Conservation (phyloP, 2,329 filamentous ascomycete species). For the Gnomoniopsis sp. region DNA sequence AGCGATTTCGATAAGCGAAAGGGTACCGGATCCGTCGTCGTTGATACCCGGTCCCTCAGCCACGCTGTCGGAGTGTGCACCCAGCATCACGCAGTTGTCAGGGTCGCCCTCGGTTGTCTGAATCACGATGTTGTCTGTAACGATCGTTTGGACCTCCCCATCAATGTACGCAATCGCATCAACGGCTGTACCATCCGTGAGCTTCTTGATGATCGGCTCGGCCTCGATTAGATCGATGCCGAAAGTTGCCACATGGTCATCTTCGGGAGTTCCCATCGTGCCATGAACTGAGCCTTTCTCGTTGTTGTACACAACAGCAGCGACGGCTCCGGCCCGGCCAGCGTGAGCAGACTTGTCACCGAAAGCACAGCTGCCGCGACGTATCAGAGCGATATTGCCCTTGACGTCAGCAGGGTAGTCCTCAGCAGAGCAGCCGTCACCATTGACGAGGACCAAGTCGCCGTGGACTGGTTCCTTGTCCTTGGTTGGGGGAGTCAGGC, state of each 20-base stretch:
- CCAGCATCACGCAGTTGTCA: slow-evolving; percentile 63
- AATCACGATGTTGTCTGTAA: slow-evolving; percentile 59
- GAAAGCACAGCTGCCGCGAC: slow-evolving; percentile 68
- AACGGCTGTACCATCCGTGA: slow-evolving; percentile 48
- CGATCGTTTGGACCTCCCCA: slow-evolving; percentile 49
- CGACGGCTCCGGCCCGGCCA: slow-evolving; percentile 65
- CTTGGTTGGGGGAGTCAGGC: slow-evolving; percentile 63
- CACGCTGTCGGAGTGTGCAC: slow-evolving; percentile 63
- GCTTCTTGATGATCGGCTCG: slow-evolving; percentile 47
- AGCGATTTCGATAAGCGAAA: slow-evolving; percentile 61
- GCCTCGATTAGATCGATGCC: slow-evolving; percentile 61
- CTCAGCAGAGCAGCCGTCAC: slow-evolving; percentile 58
- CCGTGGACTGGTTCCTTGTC: slow-evolving; percentile 57
- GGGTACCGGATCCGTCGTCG: slow-evolving; percentile 68
- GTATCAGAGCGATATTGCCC: slow-evolving; percentile 68
- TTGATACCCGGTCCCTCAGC: slow-evolving; percentile 69
- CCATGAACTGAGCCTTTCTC: slow-evolving; percentile 60
- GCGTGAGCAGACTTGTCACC: slow-evolving; percentile 67
- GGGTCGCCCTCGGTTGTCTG: slow-evolving; percentile 58
- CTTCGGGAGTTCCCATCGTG: slow-evolving; percentile 61
- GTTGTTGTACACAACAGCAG: slow-evolving; percentile 73
- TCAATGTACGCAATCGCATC: slow-evolving; percentile 59
- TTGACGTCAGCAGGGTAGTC: slow-evolving; percentile 60
- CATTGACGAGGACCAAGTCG: slow-evolving; percentile 56
- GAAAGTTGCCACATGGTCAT: slow-evolving; percentile 64